These are phyloP conservation scores for Mucor saturninus DNA, from an alignment of 371 early-diverging fungal species.

Conservation along the genomic window DNA sequence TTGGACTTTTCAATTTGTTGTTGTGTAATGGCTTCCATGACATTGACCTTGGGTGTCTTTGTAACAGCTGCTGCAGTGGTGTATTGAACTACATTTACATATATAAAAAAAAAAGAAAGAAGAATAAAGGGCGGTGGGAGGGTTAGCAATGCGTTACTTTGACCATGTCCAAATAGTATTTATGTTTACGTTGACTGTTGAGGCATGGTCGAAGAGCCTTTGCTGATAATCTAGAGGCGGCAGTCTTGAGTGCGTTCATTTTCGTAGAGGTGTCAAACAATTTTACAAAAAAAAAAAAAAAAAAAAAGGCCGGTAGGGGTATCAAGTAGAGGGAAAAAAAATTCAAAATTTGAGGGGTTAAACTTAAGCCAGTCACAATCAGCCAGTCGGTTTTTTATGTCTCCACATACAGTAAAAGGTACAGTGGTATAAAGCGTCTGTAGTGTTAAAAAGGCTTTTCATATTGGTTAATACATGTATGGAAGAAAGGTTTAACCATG, in stretches of 20 bases:
- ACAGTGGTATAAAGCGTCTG: too few species aligned
- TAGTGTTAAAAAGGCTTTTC: too few species aligned
- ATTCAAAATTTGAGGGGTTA: slow-evolving; percentile 3
- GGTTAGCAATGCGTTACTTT: neutral
- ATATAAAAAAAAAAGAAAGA: neutral
- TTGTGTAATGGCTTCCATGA: slow-evolving; percentile 69
- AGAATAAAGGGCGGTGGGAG: neutral
- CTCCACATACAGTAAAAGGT: too few species aligned
- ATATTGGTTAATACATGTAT: too few species aligned
- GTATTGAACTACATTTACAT: slow-evolving; percentile 4
- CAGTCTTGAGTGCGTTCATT: slow-evolving; percentile 22
- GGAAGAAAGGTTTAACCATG: too few species aligned
- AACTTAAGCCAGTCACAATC: neutral
- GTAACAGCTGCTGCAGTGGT: slow-evolving; percentile 28
- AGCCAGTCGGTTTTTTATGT: neutral
- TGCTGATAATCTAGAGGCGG: slow-evolving; percentile 14
- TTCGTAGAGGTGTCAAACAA: slow-evolving; percentile 1
- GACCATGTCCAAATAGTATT: neutral
- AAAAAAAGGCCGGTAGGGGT: slow-evolving; percentile 2
- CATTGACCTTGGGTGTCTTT: slow-evolving; percentile 63
- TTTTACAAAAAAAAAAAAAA: neutral
- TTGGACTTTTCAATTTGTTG: slow-evolving; percentile 66
- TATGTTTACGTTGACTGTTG: neutral
- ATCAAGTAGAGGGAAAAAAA: slow-evolving; percentile 3
- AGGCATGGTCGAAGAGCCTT: slow-evolving; percentile 14